Conservation (phyloP, 495 filamentous ascomycete species). For the Massariosphaeria phaeospora region DNA sequence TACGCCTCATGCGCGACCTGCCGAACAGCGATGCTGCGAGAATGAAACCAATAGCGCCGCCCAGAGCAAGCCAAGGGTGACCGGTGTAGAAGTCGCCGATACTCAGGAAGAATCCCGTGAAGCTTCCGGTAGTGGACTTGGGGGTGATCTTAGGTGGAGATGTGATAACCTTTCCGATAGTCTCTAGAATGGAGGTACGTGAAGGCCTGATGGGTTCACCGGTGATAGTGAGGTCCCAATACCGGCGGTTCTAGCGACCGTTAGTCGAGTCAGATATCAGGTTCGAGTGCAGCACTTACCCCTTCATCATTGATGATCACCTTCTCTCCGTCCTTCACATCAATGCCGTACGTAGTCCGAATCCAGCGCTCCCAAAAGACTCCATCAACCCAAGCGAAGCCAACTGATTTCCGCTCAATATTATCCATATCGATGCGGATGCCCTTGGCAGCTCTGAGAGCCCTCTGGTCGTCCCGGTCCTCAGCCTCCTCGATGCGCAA, state of each 20-base stretch:
- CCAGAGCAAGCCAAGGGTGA: slow-evolving; percentile 68
- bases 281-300: slow-evolving; percentile 51
- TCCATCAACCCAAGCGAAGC: slow-evolving; percentile 98
- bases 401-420: slow-evolving; percentile 78
- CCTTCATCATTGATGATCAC: slow-evolving; percentile 98
- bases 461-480: slow-evolving; percentile 85
- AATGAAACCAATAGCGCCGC: slow-evolving; percentile 53
- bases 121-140: slow-evolving; percentile 74
- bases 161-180: slow-evolving; percentile 67
- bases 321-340: slow-evolving; percentile 76
- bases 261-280: too few relatives aligned
- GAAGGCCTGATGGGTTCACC: slow-evolving; percentile 83
- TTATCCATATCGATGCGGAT: slow-evolving; percentile 86
- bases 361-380: slow-evolving; percentile 98
- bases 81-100: slow-evolving; percentile 59
- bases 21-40: slow-evolving; percentile 50
- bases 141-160: slow-evolving; percentile 74
- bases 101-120: slow-evolving; percentile 76
- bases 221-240: slow-evolving; percentile 90
- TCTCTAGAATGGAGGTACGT: slow-evolving; percentile 92
- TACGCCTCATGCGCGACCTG: slow-evolving; percentile 36
- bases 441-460: slow-evolving; percentile 79
- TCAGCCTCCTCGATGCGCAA: slow-evolving; percentile 93
- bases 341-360: slow-evolving; percentile 85
- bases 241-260: slow-evolving; percentile 81